Conservation (phyloP, 192 early-diverging fungal genomes). For the Glomus cerebriforme region DNA sequence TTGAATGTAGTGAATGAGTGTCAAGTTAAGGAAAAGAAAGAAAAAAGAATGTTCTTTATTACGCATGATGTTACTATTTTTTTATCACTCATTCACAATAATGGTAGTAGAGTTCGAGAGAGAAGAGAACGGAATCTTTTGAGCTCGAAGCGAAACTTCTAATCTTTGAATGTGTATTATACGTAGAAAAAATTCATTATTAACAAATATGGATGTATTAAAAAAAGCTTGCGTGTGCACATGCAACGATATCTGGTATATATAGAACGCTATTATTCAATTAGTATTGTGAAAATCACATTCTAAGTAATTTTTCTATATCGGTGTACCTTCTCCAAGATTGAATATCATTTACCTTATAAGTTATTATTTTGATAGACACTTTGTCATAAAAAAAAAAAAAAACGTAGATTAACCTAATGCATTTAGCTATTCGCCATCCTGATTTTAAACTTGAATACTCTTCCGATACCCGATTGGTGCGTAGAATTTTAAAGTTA, state of each 20-base stretch:
- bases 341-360: no score
- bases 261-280: neutral
- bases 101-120: neutral
- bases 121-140: neutral
- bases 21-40: neutral
- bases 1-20: no score
- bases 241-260: neutral
- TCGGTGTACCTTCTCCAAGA: neutral
- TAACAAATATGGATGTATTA: neutral
- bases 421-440: neutral
- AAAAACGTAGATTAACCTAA: neutral
- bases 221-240: neutral
- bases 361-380: neutral
- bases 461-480: neutral
- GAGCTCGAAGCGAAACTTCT: neutral
- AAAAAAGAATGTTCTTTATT: neutral
- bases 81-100: neutral
- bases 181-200: no score
- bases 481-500: neutral
- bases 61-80: neutral
- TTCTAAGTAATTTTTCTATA: neutral
- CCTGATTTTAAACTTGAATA: neutral
- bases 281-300: neutral
- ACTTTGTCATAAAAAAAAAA: neutral
- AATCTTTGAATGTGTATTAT: neutral